phyloP scores from a whole-genome alignment of 2,329 filamentous ascomycete genomes.

The Lecanicillium sp. region DNA sequence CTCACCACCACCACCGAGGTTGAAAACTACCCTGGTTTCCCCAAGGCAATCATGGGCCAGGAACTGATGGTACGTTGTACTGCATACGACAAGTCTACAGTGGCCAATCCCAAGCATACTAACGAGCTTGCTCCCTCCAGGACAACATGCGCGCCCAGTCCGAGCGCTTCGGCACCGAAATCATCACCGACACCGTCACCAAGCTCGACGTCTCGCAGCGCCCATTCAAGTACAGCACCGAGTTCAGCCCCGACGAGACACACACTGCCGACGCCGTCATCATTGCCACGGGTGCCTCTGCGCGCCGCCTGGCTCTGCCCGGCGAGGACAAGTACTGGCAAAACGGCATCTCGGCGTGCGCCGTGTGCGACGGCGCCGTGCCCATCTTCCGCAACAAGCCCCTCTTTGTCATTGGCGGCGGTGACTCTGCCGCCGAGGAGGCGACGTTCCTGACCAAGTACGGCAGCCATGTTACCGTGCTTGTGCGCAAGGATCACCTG shows the following conservation, averaged over 20 bases:
- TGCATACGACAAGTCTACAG: too few relatives aligned
- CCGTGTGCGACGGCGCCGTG: conserved; percentile 93
- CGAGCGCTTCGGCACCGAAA: conserved; percentile 82
- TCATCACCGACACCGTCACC: conserved; percentile 86
- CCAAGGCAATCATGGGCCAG: conserved; percentile 74
- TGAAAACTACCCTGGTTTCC: conserved; percentile 97
- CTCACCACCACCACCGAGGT: conserved; percentile 97
- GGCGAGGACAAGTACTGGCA: conserved; percentile 98
- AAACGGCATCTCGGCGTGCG: conserved; percentile 90
- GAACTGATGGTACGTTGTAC: conserved; percentile 60
- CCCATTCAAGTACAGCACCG: conserved; percentile 90
- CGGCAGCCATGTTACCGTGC: conserved; percentile 85
- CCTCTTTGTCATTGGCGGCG: conserved; percentile 89
- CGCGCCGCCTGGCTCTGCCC: conserved; percentile 68
- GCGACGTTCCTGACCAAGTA: conserved; percentile 97
- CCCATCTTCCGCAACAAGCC: conserved; percentile 97
- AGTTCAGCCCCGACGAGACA: conserved; percentile 73
- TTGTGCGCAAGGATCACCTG: conserved; percentile 80
- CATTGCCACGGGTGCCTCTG: conserved; percentile 91
- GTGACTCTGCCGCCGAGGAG: conserved; percentile 95
- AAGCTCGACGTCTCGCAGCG: conserved; percentile 75
- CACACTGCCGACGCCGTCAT: conserved; percentile 90
- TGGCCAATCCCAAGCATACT: too few relatives aligned
- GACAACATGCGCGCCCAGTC: conserved; percentile 92
- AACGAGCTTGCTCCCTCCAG: conserved; percentile 26